Base-by-base conservation (phyloP, 2,329 filamentous ascomycete species). In the Tolypocladium tropicale region DNA sequence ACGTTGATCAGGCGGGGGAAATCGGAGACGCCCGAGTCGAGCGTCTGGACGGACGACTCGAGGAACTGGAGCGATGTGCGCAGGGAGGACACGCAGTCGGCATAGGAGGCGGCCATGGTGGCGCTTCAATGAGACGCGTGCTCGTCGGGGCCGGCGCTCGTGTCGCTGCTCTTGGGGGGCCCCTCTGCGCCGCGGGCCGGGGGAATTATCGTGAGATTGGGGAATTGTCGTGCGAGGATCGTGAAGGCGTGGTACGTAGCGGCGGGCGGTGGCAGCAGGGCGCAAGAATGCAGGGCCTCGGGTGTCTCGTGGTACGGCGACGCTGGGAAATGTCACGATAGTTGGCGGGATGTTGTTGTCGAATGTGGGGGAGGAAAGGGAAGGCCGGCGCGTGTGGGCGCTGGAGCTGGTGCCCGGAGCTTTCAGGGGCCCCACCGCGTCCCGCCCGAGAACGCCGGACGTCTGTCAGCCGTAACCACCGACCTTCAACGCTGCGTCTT, bases 51-150 rank as follows among this genome's bases (percentile, higher is more conserved):
- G 14, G 82, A 82, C 6, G 80, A 81, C 57, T 83, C 78, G 64
- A 85, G 81, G 64, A 79, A 81, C 57, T 76, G 76, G 59, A 84
- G 78, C n/a, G 82, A 84, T 52, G 74, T 74, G 65, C 80, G 80
- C 25, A 85, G 75, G 23, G 81, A 81, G 54, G 78, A 68, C 58
- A 85, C 82, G 72, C 81, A 85, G 70, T 82, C 79, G 60, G 70
- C 70, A 70, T 83, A 83, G 36, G 73, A 71, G 33, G 68, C 60
- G 52, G 68, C 59, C 52, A 65, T 62, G 53, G 62, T 60, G 56
- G 62, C 58, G 18, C 65, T 10, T 55, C 28, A 65, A 59, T 53
- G 65, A 60, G 55, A 58, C 60, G 53, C 63, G 56, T 12, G 62
- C 56, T 58, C 61, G 25, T 49, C 46, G 46, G 25, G 30, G 46